These are phyloP conservation scores for Apiotrichum veenhuisii DNA, from an alignment of 1,284 basidiomycete genomes.

Conservation along the genomic window DNA sequence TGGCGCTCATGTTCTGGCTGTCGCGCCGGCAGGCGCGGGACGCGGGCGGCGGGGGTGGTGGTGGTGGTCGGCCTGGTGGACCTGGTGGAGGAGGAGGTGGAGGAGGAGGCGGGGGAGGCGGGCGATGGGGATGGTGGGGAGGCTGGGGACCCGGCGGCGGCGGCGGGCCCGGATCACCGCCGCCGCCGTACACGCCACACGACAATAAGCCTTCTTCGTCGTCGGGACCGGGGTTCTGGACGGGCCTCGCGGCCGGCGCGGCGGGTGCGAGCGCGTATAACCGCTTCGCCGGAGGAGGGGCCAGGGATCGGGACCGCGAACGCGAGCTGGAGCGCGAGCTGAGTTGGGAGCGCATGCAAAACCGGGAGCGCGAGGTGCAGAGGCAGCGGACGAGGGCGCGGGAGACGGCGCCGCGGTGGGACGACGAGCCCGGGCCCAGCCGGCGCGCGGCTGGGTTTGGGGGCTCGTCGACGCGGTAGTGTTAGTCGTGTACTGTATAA, in stretches of 20 bases:
- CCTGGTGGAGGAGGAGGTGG: slow-evolving; percentile 54
- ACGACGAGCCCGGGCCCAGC: slow-evolving; percentile 1
- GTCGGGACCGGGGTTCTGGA: slow-evolving; percentile 72
- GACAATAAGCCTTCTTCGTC: background rate
- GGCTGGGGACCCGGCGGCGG: too few species aligned
- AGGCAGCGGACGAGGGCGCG: background rate
- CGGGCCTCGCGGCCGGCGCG: slow-evolving; percentile 66
- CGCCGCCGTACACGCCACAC: slow-evolving; percentile 68
- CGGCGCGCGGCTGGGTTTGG: slow-evolving; percentile 4
- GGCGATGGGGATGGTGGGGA: background rate
- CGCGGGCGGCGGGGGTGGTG: slow-evolving; percentile 5
- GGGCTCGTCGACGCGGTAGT: slow-evolving; percentile 1
- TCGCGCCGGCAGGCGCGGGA: background rate
- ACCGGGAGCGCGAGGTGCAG: background rate
- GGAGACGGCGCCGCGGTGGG: background rate
- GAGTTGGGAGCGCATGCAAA: background rate
- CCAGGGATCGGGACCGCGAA: background rate
- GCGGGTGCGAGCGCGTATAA: slow-evolving; percentile 57
- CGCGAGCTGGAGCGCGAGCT: background rate
- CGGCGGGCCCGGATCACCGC: slow-evolving; percentile 51
- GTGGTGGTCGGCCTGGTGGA: slow-evolving; percentile 31
- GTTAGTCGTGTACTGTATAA: background rate
- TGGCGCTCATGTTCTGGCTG: background rate
- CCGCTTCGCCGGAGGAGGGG: background rate
- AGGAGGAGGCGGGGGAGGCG: slow-evolving; percentile 39